Evolutionary conservation across 192 early-diverging fungal genomes (phyloP).

Genomic region (Fimicolochytrium jonesii): DNA sequence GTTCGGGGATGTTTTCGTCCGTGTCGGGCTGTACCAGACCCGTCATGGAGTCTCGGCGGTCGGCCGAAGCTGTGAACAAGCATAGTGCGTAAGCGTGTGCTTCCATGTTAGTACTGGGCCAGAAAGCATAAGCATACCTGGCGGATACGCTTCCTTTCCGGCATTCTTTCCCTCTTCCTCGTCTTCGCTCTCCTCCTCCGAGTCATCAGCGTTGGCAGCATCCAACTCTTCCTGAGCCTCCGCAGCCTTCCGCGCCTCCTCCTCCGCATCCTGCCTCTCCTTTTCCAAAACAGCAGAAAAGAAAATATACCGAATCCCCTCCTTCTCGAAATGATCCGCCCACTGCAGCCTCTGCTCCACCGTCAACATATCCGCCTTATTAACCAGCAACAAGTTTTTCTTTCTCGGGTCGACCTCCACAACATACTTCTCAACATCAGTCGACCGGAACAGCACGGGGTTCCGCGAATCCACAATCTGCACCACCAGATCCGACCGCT

Average conservation of each 20-base stretch:
- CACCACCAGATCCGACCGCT: constrained; percentile 90
- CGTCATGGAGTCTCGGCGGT: constrained; percentile 10
- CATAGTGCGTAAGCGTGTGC: no score
- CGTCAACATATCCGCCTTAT: constrained; percentile 98
- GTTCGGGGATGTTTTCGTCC: constrained; percentile 47
- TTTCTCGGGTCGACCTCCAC: constrained; percentile 83
- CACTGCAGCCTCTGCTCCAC: constrained; percentile 72
- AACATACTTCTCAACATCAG: constrained; percentile 89
- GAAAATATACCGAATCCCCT: constrained; percentile 84
- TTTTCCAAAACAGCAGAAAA: constrained; percentile 90
- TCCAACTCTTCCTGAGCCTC: constrained; percentile 26
- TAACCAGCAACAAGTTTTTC: constrained; percentile 85
- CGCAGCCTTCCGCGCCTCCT: constrained; percentile 18
- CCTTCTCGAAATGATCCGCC: constrained; percentile 84
- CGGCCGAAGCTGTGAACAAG: constrained; percentile 25
- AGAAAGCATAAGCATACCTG: no score
- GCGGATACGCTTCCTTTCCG: background rate
- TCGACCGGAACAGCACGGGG: constrained; percentile 84
- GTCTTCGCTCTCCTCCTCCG: constrained; percentile 22
- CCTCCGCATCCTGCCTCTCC: constrained; percentile 70
- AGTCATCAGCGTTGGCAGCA: constrained; percentile 16
- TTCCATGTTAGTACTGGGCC: no score
- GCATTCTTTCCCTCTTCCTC: no score
- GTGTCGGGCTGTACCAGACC: constrained; percentile 42
- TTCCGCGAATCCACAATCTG: constrained; percentile 99